These are phyloP conservation scores for Aethionema arabicum DNA, from an alignment of 345 rosid species.

Conservation along the genomic window DNA sequence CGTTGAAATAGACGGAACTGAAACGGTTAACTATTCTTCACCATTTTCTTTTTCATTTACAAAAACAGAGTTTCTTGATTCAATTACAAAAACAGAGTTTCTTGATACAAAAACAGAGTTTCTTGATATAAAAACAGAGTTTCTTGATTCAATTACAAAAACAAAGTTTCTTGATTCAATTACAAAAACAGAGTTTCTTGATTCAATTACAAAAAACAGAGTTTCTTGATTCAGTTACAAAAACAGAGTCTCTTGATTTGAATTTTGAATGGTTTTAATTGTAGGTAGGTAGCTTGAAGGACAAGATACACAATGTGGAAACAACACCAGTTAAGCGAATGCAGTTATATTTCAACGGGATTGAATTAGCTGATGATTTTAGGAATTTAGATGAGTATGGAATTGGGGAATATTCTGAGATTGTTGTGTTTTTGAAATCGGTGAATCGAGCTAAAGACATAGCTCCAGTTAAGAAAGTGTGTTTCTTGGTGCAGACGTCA, in stretches of 20 bases:
- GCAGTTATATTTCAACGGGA: constrained; percentile 59
- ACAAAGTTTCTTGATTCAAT: no score
- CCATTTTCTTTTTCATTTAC: background rate
- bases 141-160: no score
- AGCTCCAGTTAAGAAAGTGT: constrained; percentile 42
- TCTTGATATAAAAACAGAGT: no score
- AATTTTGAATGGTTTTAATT: constrained; percentile 1
- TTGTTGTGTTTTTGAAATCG: constrained; percentile 56
- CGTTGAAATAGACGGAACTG: constrained; percentile 64
- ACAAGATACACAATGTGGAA: constrained; percentile 70
- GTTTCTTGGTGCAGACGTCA: constrained; percentile 65
- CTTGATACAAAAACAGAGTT: no score
- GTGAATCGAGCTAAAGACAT: constrained; percentile 43
- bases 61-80: no score
- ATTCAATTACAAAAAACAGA: background rate
- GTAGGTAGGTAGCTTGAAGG: constrained; percentile 63
- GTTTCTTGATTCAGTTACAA: background rate
- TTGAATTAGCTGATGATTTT: constrained; percentile 68
- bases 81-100: background rate
- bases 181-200: no score
- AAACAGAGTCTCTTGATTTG: constrained; percentile 15
- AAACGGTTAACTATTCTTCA: constrained; percentile 47
- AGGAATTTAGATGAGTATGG: constrained; percentile 70
- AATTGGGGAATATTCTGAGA: constrained; percentile 54
- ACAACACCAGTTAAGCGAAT: constrained; percentile 62